Base-by-base conservation (phyloP, 768 basidiomycete genomes). In the Obba rivulosa region DNA sequence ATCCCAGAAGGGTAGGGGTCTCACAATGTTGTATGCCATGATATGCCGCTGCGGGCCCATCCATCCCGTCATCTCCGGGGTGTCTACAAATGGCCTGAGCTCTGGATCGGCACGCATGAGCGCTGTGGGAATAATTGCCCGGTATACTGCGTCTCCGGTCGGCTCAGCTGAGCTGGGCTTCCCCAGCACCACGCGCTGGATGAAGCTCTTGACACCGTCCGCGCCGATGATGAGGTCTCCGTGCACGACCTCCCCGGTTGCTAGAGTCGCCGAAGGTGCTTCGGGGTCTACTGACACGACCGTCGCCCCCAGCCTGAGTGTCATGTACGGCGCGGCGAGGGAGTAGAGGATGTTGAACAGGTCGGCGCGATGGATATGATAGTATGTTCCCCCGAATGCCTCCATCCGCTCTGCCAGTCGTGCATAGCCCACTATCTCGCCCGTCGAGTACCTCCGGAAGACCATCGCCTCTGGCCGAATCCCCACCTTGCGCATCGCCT, bases 81-180 rank as follows among this genome's bases (percentile, higher is more conserved):
- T 61, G 14, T 84, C 78, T 0, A 82, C 69, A 8, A 85, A 64
- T 1, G 60, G 48, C 47, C 61, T 66, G 20, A 85, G 68, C 9
- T 78, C 77, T 0, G 77, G 77, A 52, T 85, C 78, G 13, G 62
- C 57, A 10, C 78, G 48, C 58, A 84, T 65, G 1, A 65, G 39
- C 31, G 57, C 66, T 0, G 78, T 68, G 2, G 75, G 66, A 34
- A 85, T 66, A 21, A 74, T 67, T 4, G 78, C 76, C 43, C 82
- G 73, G 57, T 81, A 85, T 0, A 79, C 83, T 0, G 79, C 77
- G 54, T 85, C 81, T 0, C 81, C 84, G 0, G 84, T 84, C 3
- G 78, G 69, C 5, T 55, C 55, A 0, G 71, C 71, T 0, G 75
- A 67, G 34, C 69, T 68, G 38, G 73, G 69, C 0, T 63, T 64